Percentiles rank a stretch among this genome's conserved stretches.
Evolutionary conservation across 176 grass and related monocot genomes (phyloP).

Genomic region (Aegilops tauschii): DNA sequence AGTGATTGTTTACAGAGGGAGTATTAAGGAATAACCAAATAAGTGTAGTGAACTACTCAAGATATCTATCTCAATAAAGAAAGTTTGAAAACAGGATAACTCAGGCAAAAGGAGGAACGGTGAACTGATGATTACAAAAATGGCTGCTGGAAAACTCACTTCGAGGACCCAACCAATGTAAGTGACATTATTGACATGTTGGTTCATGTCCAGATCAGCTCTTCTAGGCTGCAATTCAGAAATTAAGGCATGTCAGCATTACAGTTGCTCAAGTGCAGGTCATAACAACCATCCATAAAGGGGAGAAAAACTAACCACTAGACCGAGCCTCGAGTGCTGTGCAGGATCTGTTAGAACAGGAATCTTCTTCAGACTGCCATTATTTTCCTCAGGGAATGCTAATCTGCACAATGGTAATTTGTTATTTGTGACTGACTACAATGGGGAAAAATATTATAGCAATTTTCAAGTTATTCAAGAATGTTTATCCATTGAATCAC

Average conservation of each 20-base stretch:
- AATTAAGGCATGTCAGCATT: slow-evolving; percentile 13
- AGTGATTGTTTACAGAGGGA: not conserved
- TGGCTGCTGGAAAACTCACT: slow-evolving; percentile 44
- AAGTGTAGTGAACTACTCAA: not conserved
- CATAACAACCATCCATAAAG: slow-evolving; percentile 17
- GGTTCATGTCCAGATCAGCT: slow-evolving; percentile 99
- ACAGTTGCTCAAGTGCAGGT: not conserved
- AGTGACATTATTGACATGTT: slow-evolving; percentile 99
- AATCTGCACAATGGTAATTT: slow-evolving; percentile 42
- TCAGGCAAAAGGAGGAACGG: not conserved
- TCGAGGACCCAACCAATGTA: slow-evolving; percentile 98
- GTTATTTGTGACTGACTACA: slow-evolving; percentile 1
- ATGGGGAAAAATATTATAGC: not conserved
- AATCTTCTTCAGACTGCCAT: slow-evolving; percentile 96
- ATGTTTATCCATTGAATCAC: not conserved
- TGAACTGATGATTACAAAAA: not conserved
- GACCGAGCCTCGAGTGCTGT: slow-evolving; percentile 73
- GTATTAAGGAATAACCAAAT: not conserved
- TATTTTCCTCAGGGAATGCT: slow-evolving; percentile 94
- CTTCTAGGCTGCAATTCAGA: slow-evolving; percentile 75
- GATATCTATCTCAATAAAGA: not conserved
- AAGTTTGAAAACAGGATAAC: not conserved
- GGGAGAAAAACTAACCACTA: slow-evolving; percentile 64
- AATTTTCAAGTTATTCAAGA: slow-evolving; percentile 11
- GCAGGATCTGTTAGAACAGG: slow-evolving; percentile 78